Evolutionary conservation across 805 yeast genomes (phyloP), one percentile per base, ranked within the genome.

Genomic region (Saccharomycopsis fermentans): DNA sequence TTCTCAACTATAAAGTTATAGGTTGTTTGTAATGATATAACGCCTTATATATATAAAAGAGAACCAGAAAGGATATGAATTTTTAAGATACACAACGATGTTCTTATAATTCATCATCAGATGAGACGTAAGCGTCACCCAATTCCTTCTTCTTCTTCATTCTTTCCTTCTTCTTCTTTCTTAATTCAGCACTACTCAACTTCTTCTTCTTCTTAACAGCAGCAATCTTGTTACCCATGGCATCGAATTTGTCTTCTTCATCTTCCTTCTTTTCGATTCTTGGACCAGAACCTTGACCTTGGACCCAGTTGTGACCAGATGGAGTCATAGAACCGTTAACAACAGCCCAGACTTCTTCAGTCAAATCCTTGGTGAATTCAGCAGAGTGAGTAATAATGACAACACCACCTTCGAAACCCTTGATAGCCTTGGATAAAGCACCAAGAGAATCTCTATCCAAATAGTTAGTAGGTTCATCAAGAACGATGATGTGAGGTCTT

Each of bases 81-180:
- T 50, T 26, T n/a, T 17, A 50, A 50, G 29, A 50, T n/a, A 50
- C 17, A 21, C 51, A 47, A 21, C 19, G 43, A 43, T 24, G 34
- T 47, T 26, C 68, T 81, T 84, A 86, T 67, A 83, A 79, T 70
- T 86, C 94, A 60, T 92, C 99, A 69, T 91, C 97, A 70, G 96
- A 94, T 65, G 98, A 92, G 69, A 90, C 97, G 77, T 94, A 95
- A 77, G 94, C 98, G 75, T 94, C 99, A 83, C 98, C 98, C 75
- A 91, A 78, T 78, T 87, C 96, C 96, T 94, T 94, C 97, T 92
- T 94, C 96, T 92, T 94, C 87, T 87, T 90, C 98, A 94, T 91
- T 86, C 99, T 90, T 82, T 94, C 99, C 96, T 94, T 94, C 97
- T 94, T 94, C 97, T 94, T 94, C 97, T 94, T 94, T 86, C 99